Conservation (phyloP, 1,284 basidiomycete genomes). For the Cryptococcus sp. region DNA sequence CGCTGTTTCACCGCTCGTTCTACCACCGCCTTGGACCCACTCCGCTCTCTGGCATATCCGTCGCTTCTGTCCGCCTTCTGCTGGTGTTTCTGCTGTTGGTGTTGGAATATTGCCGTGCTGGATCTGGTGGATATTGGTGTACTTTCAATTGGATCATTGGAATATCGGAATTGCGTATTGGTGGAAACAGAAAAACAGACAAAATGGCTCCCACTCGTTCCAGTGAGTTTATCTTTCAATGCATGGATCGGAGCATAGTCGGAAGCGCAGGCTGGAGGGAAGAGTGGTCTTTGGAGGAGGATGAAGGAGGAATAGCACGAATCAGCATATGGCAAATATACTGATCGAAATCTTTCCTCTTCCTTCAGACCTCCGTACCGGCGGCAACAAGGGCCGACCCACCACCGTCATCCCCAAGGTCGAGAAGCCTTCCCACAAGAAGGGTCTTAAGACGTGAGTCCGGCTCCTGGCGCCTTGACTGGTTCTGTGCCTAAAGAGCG, state of each 20-base stretch:
- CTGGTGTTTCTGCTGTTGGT: neutral
- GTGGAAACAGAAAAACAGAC: constrained; percentile 11
- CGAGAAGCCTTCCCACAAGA: constrained; percentile 84
- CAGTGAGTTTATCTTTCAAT: constrained; percentile 32
- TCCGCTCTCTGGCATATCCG: constrained; percentile 3
- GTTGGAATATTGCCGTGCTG: neutral
- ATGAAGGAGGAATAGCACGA: neutral
- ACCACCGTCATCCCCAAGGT: constrained; percentile 83
- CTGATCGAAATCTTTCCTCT: constrained; percentile 11
- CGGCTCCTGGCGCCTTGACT: neutral
- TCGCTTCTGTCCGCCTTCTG: neutral
- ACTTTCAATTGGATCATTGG: neutral
- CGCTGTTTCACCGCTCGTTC: constrained; percentile 1
- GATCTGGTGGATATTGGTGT: constrained; percentile 3
- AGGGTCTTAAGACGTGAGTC: constrained; percentile 69
- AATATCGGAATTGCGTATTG: constrained; percentile 1
- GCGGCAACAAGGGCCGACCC: constrained; percentile 89
- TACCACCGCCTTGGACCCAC: constrained; percentile 2
- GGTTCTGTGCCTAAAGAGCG: neutral
- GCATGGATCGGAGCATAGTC: neutral
- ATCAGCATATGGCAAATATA: neutral
- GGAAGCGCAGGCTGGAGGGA: constrained; percentile 1
- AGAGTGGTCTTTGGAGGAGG: neutral
- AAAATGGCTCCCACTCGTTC: constrained; percentile 41
- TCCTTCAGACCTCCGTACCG: constrained; percentile 79